Percentiles rank a stretch among this genome's conserved stretches.
These are phyloP conservation scores for Apophysomyces ossiformis DNA, from an alignment of 371 early-diverging fungal genomes.

Conservation along the genomic window DNA sequence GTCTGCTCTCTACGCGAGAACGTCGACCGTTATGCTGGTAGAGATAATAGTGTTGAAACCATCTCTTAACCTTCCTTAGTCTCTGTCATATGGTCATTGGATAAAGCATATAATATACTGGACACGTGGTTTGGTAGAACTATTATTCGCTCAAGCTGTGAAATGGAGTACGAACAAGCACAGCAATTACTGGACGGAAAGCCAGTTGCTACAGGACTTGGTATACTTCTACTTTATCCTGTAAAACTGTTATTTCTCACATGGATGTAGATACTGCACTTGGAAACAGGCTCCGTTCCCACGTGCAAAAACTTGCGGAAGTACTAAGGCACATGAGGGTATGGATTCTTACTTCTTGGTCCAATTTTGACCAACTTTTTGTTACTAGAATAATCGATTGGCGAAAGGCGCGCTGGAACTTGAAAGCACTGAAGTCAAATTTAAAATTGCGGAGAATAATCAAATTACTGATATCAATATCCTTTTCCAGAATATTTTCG, in stretches of 20 bases:
- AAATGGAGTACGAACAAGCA: constrained; percentile 94
- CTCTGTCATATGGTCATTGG: constrained; percentile 77
- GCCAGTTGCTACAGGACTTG: constrained; percentile 50
- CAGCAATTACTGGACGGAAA: constrained; percentile 80
- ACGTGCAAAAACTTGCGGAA: constrained; percentile 55
- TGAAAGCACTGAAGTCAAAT: constrained; percentile 78
- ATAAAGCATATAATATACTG: constrained; percentile 51
- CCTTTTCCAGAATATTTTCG: constrained; percentile 35
- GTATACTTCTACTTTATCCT: constrained; percentile 20
- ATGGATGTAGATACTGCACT: constrained; percentile 35
- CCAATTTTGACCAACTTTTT: background rate
- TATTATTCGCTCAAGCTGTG: constrained; percentile 80
- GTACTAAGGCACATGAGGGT: constrained; percentile 63
- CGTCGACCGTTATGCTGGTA: constrained; percentile 80
- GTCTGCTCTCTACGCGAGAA: constrained; percentile 85
- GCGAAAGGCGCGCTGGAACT: constrained; percentile 73
- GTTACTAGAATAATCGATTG: constrained; percentile 56
- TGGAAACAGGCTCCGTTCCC: constrained; percentile 53
- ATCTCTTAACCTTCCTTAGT: constrained; percentile 47
- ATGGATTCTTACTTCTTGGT: constrained; percentile 11
- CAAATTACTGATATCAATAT: constrained; percentile 67
- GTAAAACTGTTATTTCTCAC: background rate
- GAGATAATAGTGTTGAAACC: background rate
- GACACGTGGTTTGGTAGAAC: constrained; percentile 80
- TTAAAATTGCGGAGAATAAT: constrained; percentile 65